Evolutionary conservation across 108 stramenopile genomes (phyloP), one percentile per base, ranked within the genome.

Genomic region (Skeletonema marinoi): DNA sequence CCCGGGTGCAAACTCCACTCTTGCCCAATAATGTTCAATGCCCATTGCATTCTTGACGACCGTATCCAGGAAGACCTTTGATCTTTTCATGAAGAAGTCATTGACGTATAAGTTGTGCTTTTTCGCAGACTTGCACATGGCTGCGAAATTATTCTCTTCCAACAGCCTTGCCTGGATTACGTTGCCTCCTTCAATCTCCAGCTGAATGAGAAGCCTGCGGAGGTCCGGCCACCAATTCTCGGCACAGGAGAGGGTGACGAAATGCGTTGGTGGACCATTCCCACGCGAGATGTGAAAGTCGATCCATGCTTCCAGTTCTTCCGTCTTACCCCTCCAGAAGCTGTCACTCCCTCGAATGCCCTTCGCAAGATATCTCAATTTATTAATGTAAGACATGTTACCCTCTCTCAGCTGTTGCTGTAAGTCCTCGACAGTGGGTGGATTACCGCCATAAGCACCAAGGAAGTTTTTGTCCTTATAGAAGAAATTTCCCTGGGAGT

Each of bases 181-280:
- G 10, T 70, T 64, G 16, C 69, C 69, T 0, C 16, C 59, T 21
- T 60, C 7, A 25, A 21, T 11, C 7, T 79, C 68, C 30, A 72
- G 35, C 16, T 79, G 33, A 5, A 30, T 39, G n/a, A 79, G 13
- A 0, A 79, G 14, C 9, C 72, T 32, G 4, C 21, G 31, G 16
- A 79, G 16, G 30, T 79, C 78, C n/a, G 78, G 72, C 78, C 78
- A 73, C 66, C 71, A 79, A 59, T 73, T 65, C 48, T 79, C 78
- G 29, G 78, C 71, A 66, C 78, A 25, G 25, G 25, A 25, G 25
- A 25, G 25, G 25, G 25, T 25, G 25, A 25, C 25, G 25, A 25
- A 25, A 25, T 25, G 25, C 0, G 25, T 25, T 25, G 25, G 25
- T 25, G 25, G 25, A 25, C 25, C 25, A 25, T 25, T 25, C 25